These are phyloP conservation scores for Sugiyamaella novakii DNA, from an alignment of 1,139 yeast species.

Conservation along the genomic window DNA sequence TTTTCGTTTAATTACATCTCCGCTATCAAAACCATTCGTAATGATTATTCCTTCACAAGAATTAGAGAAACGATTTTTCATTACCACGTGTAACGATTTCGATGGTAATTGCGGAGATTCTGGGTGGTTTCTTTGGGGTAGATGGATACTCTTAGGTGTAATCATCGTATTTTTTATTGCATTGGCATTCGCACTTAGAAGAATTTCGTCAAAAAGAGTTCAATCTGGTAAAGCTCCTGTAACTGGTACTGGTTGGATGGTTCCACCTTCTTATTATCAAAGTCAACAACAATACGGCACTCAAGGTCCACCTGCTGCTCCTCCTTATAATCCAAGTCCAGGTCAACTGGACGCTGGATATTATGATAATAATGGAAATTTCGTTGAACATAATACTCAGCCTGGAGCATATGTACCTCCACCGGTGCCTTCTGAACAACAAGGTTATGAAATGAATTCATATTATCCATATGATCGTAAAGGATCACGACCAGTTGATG, in stretches of 20 bases:
- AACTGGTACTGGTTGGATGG: constrained; percentile 85
- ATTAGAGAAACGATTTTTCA: neutral
- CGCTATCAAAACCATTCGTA: too few relatives aligned
- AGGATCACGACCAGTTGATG: constrained; percentile 5
- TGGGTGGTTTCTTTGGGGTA: constrained; percentile 43
- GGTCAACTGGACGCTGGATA: constrained; percentile 76
- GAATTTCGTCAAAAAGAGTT: constrained; percentile 57
- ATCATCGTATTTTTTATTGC: constrained; percentile 55
- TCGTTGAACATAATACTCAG: constrained; percentile 36
- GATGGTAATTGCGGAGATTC: constrained; percentile 17
- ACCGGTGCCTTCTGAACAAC: constrained; percentile 7
- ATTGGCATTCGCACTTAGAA: constrained; percentile 51
- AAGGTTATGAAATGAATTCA: constrained; percentile 27
- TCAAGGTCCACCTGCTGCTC: constrained; percentile 36
- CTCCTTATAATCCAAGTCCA: constrained; percentile 49
- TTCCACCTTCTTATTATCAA: constrained; percentile 84
- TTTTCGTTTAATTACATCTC: too few relatives aligned
- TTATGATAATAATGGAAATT: constrained; percentile 69
- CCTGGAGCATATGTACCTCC: constrained; percentile 18
- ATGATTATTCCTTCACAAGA: too few relatives aligned
- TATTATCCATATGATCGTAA: constrained; percentile 20
- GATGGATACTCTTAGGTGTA: constrained; percentile 54
- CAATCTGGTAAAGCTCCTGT: constrained; percentile 68
- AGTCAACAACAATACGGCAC: constrained; percentile 61
- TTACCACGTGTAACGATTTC: constrained; percentile 6